These are phyloP conservation scores for Fusarium armeniacum DNA, from an alignment of 2,329 filamentous ascomycete genomes.

Conservation along the genomic window DNA sequence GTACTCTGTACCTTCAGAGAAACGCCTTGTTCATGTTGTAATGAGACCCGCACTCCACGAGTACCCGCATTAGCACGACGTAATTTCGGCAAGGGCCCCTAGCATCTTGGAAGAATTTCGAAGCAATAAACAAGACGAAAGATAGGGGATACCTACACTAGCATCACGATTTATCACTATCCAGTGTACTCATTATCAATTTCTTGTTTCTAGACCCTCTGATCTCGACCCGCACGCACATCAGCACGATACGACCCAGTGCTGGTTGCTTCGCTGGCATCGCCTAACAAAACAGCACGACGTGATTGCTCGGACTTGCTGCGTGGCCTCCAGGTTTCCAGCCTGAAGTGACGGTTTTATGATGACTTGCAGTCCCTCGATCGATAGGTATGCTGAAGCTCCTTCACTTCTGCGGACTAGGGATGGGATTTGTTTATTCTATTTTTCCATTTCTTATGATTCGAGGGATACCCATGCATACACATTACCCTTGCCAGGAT, in stretches of 20 bases:
- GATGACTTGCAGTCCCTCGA: not conserved
- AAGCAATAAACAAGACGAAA: slow-evolving; percentile 25
- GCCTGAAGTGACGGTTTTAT: slow-evolving; percentile 7
- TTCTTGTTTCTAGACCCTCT: slow-evolving; percentile 23
- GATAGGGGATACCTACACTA: slow-evolving; percentile 21
- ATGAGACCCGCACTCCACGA: slow-evolving; percentile 48
- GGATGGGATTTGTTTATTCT: slow-evolving; percentile 3
- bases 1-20: slow-evolving; percentile 10
- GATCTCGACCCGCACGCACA: slow-evolving; percentile 28
- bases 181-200: slow-evolving; percentile 7
- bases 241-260: slow-evolving; percentile 25
- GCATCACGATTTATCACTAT: not conserved
- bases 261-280: slow-evolving; percentile 44
- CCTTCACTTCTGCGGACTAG: slow-evolving; percentile 2
- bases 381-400: slow-evolving; percentile 16
- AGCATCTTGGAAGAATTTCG: slow-evolving; percentile 32
- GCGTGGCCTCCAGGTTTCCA: slow-evolving; percentile 2
- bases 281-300: not conserved
- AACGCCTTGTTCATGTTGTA: slow-evolving; percentile 35
- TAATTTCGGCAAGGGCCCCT: slow-evolving; percentile 48
- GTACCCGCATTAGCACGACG: slow-evolving; percentile 48
- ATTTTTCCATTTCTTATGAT: slow-evolving; percentile 20
- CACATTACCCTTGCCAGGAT: slow-evolving; percentile 16
- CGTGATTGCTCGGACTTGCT: slow-evolving; percentile 2
- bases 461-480: slow-evolving; percentile 30